Evolutionary conservation across 176 grass and related monocot genomes (phyloP), one percentile per base, ranked within the genome.

Genomic region (Urochloa ruziziensis): DNA sequence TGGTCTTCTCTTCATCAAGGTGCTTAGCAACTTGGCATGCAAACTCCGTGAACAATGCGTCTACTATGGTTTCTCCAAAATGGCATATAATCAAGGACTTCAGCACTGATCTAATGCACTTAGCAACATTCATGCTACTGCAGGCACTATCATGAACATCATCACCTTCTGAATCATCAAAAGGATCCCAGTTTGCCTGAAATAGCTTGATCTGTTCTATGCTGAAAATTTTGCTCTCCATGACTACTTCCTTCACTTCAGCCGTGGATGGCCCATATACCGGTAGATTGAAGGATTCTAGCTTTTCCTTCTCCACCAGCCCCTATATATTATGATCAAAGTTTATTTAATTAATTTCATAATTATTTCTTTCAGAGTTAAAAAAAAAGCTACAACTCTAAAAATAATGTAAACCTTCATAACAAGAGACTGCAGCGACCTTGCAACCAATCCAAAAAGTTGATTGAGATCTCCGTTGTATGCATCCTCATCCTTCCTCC

Each of bases 1-100:
- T 90, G 23, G 68, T 72, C 43, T 92, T 90, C 73, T 88, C 77
- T 23, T 79, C 83, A 5, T 75, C 28, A 2, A 94, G 81, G 54
- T 89, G 89, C 16, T 28, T 49, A 0, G 67, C 43, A 13, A 90
- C 60, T 49, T 73, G 84, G 4, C 36, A 42, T 0, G 56, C 43
- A 23, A 78, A 91, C 62, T 67, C 62, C 4, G 34, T 9, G 29
- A 94, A 94, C 5, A 89, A 65, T 34, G 54, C 39, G n/a, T 94
- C 81, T 1, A 94, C 8, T 40, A 94, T 80, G 23, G 16, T 2
- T 3, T 56, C 44, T 3, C 78, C 73, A 61, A 94, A 80, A 65
- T 87, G 80, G 18, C 49, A 46, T 3, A 6, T 32, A 70, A 85
- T 34, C 21, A 86, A 10, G 3, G 90, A 75, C 25, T 89, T 79